Evolutionary conservation across 2,329 filamentous ascomycete species (phyloP).

Genomic region (Ustilaginoidea virens): DNA sequence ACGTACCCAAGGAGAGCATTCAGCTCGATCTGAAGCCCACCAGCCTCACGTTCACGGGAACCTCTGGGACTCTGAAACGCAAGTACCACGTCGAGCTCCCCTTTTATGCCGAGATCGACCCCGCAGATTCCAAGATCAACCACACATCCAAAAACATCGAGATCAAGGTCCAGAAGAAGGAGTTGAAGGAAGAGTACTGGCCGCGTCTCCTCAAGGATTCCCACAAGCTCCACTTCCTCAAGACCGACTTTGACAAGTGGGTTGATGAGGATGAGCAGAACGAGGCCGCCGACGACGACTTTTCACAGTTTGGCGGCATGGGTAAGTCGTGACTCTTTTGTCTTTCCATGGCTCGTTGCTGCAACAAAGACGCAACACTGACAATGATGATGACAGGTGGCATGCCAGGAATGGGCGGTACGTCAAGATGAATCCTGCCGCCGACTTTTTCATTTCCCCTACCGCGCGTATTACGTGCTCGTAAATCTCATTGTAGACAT

Average conservation of each 20-base stretch:
- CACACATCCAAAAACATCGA: slow-evolving; percentile 82
- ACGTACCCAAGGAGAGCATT: slow-evolving; percentile 60
- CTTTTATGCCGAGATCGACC: slow-evolving; percentile 83
- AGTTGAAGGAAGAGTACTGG: slow-evolving; percentile 89
- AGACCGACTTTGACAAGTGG: slow-evolving; percentile 99
- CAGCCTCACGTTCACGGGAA: slow-evolving; percentile 65
- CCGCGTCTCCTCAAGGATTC: slow-evolving; percentile 80
- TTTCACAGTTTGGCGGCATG: slow-evolving; percentile 52
- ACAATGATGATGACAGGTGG: slow-evolving; percentile 25
- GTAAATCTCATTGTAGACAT: no score
- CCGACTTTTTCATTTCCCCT: slow-evolving; percentile 1
- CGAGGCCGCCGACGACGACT: slow-evolving; percentile 69
- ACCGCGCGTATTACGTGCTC: no score
- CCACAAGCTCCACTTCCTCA: slow-evolving; percentile 87
- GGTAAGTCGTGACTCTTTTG: slow-evolving; percentile 25
- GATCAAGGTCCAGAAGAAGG: slow-evolving; percentile 93
- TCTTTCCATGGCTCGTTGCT: neutral
- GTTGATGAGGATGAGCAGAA: slow-evolving; percentile 98
- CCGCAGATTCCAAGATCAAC: slow-evolving; percentile 67
- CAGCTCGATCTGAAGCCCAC: slow-evolving; percentile 73
- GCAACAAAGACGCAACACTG: no score
- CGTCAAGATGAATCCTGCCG: slow-evolving; percentile 11
- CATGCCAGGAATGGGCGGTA: slow-evolving; percentile 38
- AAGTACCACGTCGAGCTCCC: slow-evolving; percentile 77
- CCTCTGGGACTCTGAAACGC: slow-evolving; percentile 70